phyloP scores from a whole-genome alignment of 2,329 filamentous ascomycete species.

The Fusarium sambucinum region DNA sequence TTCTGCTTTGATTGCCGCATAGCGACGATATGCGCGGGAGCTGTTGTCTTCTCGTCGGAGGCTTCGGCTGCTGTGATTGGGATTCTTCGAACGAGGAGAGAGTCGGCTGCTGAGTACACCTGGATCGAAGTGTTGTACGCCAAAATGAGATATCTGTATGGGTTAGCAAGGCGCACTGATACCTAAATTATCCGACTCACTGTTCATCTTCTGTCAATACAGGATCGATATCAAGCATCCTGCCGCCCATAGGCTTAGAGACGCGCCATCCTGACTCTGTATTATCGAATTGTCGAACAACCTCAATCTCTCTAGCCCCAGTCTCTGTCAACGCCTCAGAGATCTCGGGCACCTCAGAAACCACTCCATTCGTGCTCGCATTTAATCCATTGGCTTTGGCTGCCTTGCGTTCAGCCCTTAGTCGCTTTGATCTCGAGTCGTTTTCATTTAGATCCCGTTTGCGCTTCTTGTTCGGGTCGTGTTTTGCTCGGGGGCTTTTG shows the following conservation, averaged over 20 bases:
- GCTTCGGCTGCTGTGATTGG: constrained; percentile 57
- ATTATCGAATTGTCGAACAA: constrained; percentile 48
- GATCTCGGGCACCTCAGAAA: constrained; percentile 34
- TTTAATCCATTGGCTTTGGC: constrained; percentile 46
- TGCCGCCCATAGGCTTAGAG: constrained; percentile 73
- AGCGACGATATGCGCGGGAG: constrained; percentile 55
- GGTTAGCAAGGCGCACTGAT: constrained; percentile 26
- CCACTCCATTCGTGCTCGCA: constrained; percentile 22
- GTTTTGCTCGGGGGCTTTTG: constrained; percentile 51
- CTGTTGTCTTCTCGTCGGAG: constrained; percentile 42
- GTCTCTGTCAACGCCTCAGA: constrained; percentile 33
- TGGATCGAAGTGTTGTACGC: constrained; percentile 80
- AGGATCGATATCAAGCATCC: constrained; percentile 74
- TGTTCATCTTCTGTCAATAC: constrained; percentile 71
- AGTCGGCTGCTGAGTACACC: constrained; percentile 84
- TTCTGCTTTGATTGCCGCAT: constrained; percentile 56
- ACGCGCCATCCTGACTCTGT: constrained; percentile 66
- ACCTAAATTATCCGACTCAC: constrained; percentile 56
- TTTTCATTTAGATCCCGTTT: constrained; percentile 61
- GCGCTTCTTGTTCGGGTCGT: constrained; percentile 59
- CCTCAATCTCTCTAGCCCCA: constrained; percentile 42
- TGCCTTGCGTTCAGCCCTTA: constrained; percentile 51
- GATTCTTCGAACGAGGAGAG: constrained; percentile 81
- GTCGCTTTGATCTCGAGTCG: constrained; percentile 58
- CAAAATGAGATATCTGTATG: constrained; percentile 76